Base-by-base conservation (phyloP, 306 rosid species). In the Adenanthera pavonina region DNA sequence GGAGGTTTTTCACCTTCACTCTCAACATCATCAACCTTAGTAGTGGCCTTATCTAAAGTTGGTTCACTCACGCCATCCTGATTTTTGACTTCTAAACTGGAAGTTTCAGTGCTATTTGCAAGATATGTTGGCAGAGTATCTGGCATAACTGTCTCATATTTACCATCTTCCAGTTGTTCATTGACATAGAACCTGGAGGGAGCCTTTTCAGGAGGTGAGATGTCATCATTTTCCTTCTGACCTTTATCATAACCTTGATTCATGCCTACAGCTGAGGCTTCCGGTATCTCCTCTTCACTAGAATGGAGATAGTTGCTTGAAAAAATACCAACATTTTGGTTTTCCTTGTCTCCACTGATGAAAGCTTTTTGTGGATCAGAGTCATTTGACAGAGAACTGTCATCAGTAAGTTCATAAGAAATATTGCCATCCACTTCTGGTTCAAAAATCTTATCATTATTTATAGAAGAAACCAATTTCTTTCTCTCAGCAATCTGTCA, bases 401-500 rank as follows among this genome's bases (percentile, higher is more conserved):
- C 87, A 75, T 81, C 89, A 75, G 72, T 69, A 77, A 19, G 73
- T 68, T 83, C 91, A 56, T 81, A 71, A 66, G 93, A 86, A 84
- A 60, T 43, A 62, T 59, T 14, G 35, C 17, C 75, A 1, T 79
- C 78, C 81, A 81, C 92, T 78, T 82, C 89, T 75, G 76, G 72
- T 76, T 82, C 87, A 53, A 73, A 43, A 81, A 64, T 62, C 84
- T 60, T 69, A 20, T 87, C 84, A 72, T 81, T 73, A 54, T 88
- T 83, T 68, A 93, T 88, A 72, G 94, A 84, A 76, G 94, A 86
- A 75, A 86, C 83, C 87, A 90, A 44, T 70, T 92, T 92, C 88
- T 80, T 92, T 88, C 97, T 91, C 82, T 93, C 98, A 51, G 96
- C 89, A 88, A 93, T 95, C 99, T 95, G 80, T 76, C 75, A 59